These are phyloP conservation scores for Diaporthe ampelina DNA, from an alignment of 2,329 filamentous ascomycete genomes.

Conservation along the genomic window DNA sequence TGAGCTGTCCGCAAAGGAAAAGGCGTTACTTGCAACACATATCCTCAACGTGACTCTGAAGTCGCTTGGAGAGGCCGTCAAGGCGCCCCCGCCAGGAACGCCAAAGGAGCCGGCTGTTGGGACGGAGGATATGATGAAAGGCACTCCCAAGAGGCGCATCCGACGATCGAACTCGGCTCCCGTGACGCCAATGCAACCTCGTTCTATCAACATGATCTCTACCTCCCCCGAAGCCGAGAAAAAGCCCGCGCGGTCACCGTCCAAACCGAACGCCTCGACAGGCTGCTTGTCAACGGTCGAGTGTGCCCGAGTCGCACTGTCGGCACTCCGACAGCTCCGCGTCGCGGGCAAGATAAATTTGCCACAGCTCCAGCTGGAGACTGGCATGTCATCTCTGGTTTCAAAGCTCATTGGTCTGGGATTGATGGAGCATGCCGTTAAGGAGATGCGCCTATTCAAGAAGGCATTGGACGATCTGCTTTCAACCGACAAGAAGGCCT, in stretches of 20 bases:
- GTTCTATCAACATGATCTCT: conserved; percentile 71
- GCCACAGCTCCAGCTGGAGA: conserved; percentile 78
- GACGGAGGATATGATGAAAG: conserved; percentile 55
- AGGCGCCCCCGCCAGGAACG: conserved; percentile 53
- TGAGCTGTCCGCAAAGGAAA: conserved; percentile 69
- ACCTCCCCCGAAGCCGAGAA: conserved; percentile 64
- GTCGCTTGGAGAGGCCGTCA: conserved; percentile 76
- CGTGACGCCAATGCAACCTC: conserved; percentile 72
- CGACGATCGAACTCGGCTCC: conserved; percentile 70
- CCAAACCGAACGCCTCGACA: conserved; percentile 51
- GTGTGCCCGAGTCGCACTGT: conserved; percentile 77
- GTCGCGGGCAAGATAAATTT: conserved; percentile 66
- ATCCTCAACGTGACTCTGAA: conserved; percentile 80
- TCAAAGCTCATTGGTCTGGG: conserved; percentile 75
- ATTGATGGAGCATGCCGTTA: conserved; percentile 76
- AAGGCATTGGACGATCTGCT: conserved; percentile 66
- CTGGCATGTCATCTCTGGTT: conserved; percentile 78
- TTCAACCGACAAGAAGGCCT: conserved; percentile 49
- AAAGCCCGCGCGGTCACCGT: conserved; percentile 47
- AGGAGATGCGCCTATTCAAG: conserved; percentile 77
- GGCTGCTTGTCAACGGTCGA: conserved; percentile 73
- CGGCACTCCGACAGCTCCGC: conserved; percentile 72
- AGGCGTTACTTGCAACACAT: conserved; percentile 78
- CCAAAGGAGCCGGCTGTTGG: conserved; percentile 53
- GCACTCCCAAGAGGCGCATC: conserved; percentile 57